Evolutionary conservation across 208 protist genomes (phyloP).

Genomic region (Wallacemonas sp.): DNA sequence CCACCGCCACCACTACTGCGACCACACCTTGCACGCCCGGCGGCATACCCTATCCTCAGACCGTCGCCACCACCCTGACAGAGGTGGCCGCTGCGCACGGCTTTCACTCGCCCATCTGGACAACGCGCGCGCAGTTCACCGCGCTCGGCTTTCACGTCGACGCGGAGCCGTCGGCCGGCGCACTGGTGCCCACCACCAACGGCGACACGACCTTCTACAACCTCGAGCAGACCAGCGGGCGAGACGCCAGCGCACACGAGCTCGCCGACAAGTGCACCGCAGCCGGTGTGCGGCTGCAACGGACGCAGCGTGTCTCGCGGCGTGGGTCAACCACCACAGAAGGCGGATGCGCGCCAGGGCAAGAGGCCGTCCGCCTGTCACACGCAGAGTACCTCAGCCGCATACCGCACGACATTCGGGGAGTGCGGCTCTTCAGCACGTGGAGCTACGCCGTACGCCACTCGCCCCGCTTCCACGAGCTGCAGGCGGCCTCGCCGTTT

Average conservation of each 20-base stretch:
- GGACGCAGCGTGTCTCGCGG: neutral
- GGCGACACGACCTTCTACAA: constrained; percentile 41
- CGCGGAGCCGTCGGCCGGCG: constrained; percentile 24
- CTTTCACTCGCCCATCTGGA: constrained; percentile 60
- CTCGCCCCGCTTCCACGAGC: constrained; percentile 20
- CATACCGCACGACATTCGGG: neutral
- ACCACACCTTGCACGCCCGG: constrained; percentile 11
- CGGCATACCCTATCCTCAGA: constrained; percentile 26
- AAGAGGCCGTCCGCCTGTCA: neutral
- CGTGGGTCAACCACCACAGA: neutral
- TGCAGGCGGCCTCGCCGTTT: constrained; percentile 23
- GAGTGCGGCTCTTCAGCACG: neutral
- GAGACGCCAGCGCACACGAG: neutral
- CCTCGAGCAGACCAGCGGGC: constrained; percentile 49
- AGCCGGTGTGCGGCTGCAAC: neutral
- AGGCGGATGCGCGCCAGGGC: neutral
- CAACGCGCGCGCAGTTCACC: constrained; percentile 23
- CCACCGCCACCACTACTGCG: neutral
- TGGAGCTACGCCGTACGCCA: neutral
- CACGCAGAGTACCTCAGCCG: neutral
- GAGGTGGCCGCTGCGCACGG: constrained; percentile 12
- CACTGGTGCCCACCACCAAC: constrained; percentile 16
- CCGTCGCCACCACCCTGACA: constrained; percentile 22
- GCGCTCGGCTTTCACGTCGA: constrained; percentile 17
- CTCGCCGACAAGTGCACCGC: neutral